Evolutionary conservation across 2,329 filamentous ascomycete species (phyloP).

Genomic region (Incumbomyces lentus): DNA sequence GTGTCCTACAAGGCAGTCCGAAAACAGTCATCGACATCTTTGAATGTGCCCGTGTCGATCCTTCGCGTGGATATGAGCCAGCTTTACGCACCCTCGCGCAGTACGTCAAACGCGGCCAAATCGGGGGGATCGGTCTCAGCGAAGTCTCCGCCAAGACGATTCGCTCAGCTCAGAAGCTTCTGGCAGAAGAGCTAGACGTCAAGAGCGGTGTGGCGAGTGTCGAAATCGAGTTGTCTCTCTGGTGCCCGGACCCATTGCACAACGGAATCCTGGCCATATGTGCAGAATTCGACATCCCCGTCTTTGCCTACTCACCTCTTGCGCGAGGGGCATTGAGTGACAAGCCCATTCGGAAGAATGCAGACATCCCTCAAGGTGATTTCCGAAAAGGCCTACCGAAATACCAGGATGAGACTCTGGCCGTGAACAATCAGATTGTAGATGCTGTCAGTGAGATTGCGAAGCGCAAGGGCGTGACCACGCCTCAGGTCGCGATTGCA

Average conservation of each 20-base stretch:
- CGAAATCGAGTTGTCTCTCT: constrained; percentile 52
- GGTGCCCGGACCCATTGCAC: constrained; percentile 44
- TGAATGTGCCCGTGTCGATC: constrained; percentile 48
- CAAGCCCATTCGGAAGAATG: constrained; percentile 31
- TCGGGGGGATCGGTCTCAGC: constrained; percentile 34
- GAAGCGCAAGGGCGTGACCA: constrained; percentile 32
- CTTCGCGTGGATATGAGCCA: constrained; percentile 39
- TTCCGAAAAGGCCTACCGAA: constrained; percentile 35
- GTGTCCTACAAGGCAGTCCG: constrained; percentile 38
- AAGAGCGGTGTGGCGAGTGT: constrained; percentile 40
- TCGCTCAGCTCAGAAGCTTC: constrained; percentile 24
- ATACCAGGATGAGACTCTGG: constrained; percentile 42
- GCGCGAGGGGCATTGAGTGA: constrained; percentile 47
- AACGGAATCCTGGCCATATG: constrained; percentile 50
- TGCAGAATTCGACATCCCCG: constrained; percentile 46
- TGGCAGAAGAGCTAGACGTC: constrained; percentile 1
- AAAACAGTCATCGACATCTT: constrained; percentile 52
- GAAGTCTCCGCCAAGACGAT: constrained; percentile 38
- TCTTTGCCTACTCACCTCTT: constrained; percentile 51
- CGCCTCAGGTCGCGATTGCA: constrained; percentile 39
- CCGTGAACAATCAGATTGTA: constrained; percentile 41
- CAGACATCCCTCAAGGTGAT: constrained; percentile 40
- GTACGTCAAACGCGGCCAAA: constrained; percentile 31
- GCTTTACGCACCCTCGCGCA: constrained; percentile 31
- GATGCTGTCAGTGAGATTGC: constrained; percentile 37